Conservation (phyloP, 1,284 basidiomycete genomes). For the Vanrija sp. region DNA sequence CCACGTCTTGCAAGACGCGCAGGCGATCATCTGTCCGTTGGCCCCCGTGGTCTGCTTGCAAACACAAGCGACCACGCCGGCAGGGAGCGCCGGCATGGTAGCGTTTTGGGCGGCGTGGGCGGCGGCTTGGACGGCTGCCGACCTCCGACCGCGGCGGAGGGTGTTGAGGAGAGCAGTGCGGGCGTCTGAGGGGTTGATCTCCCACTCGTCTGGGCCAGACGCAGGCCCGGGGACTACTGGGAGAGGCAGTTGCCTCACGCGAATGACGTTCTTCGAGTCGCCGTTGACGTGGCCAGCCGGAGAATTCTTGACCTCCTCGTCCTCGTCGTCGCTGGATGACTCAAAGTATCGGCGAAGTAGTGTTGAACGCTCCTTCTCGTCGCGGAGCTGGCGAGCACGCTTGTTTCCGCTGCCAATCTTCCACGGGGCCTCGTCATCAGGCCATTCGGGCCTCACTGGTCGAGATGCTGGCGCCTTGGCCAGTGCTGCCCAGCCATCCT, state of each 20-base stretch:
- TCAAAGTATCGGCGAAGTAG: slow-evolving; percentile 40
- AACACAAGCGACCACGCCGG: slow-evolving; percentile 32
- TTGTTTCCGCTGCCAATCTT: slow-evolving; percentile 25
- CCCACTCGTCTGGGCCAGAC: neutral
- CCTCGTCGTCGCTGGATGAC: slow-evolving; percentile 35
- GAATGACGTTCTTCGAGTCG: neutral
- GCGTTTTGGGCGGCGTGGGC: neutral
- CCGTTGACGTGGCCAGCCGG: neutral
- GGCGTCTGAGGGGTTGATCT: slow-evolving; percentile 15
- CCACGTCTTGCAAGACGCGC: slow-evolving; percentile 39
- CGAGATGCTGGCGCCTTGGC: slow-evolving; percentile 18
- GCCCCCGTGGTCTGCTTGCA: slow-evolving; percentile 27
- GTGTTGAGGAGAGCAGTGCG: slow-evolving; percentile 13
- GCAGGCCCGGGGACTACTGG: no score
- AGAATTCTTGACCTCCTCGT: slow-evolving; percentile 5
- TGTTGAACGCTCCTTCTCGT: slow-evolving; percentile 30
- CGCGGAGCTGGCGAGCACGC: slow-evolving; percentile 25
- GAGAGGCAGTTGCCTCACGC: neutral
- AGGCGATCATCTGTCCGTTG: slow-evolving; percentile 32
- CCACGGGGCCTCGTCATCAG: slow-evolving; percentile 40
- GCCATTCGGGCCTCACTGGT: slow-evolving; percentile 35
- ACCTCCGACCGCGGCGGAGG: neutral
- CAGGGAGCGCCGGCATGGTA: slow-evolving; percentile 1
- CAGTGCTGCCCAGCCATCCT: slow-evolving; percentile 28
- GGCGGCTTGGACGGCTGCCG: neutral